Evolutionary conservation across 2,329 filamentous ascomycete genomes (phyloP).

Genomic region (Alternaria sp.): DNA sequence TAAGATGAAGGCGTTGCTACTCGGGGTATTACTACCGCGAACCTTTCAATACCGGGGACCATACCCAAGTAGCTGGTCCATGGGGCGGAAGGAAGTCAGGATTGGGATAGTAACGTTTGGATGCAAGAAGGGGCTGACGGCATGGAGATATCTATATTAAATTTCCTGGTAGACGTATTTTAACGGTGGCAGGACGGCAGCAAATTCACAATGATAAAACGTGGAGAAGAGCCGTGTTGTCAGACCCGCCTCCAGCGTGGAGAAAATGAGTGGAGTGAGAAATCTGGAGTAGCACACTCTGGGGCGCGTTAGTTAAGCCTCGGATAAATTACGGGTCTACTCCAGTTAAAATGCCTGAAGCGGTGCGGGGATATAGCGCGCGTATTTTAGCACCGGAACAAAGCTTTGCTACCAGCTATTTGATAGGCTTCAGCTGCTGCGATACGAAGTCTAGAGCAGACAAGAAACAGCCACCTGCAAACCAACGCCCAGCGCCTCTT

Average conservation of each 20-base stretch:
- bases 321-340: slow-evolving; percentile 7
- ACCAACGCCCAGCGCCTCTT: slow-evolving; percentile 5
- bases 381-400: slow-evolving; percentile 22
- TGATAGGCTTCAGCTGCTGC: slow-evolving; percentile 26
- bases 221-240: not conserved
- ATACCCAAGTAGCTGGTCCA: not conserved
- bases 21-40: slow-evolving; percentile 25
- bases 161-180: not conserved
- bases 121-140: not conserved
- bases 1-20: not conserved
- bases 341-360: slow-evolving; percentile 12
- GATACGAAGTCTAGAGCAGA: slow-evolving; percentile 15
- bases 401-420: slow-evolving; percentile 19
- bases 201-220: not conserved
- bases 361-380: slow-evolving; percentile 22
- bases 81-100: slow-evolving; percentile 1
- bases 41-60: slow-evolving; percentile 1
- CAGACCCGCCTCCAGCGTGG: slow-evolving; percentile 1
- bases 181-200: not conserved
- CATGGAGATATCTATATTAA: not conserved
- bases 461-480: slow-evolving; percentile 22
- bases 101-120: not conserved
- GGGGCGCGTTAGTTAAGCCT: not conserved
- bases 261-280: not conserved
- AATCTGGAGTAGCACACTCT: slow-evolving; percentile 4